Evolutionary conservation across 2,329 filamentous ascomycete genomes (phyloP), one percentile per base, ranked within the genome.

Genomic region (Colletotrichum cordylinicola): DNA sequence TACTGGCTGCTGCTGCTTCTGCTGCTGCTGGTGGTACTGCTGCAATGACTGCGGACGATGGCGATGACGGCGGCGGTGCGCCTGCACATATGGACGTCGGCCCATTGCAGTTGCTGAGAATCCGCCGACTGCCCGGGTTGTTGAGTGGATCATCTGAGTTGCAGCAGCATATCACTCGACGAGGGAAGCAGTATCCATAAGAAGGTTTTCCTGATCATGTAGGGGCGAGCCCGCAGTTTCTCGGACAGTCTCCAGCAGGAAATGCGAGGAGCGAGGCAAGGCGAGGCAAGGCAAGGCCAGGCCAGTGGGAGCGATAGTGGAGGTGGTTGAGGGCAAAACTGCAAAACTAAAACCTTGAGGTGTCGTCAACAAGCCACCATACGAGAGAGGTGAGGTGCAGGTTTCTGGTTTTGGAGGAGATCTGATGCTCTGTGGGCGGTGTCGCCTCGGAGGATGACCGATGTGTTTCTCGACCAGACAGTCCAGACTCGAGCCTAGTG

Each of bases 131-230:
- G 43, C 21, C 73, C 70, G 73, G 69, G 27, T 68, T 27, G 58
- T 52, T 52, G 70, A 62, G 73, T 73, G 73, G 73, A 73, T 73
- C 73, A 75, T 75, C 39, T 52, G 73, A 60, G 73, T 72, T 65
- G 73, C 70, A 65, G 70, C 73, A 73, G 39, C 39, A 48, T 48
- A 48, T 48, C 68, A 8, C 64, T 70, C 71, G 27, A 74, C 29
- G 18, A 24, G n/a, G 31, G 37, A 16, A 43, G 37, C 16, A 18
- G 37, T 43, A 43, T n/a, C 37, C 16, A 16, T 43, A 43, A 43
- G 37, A 43, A 56, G 35, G 13, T n/a, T 55, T 29, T 58, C 18
- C 61, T 39, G n/a, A 33, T 64, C 60, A 24, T 43, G 37, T 43
- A 43, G 35, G 60, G 60, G 33, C 60, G 39, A 52, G 37, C 62